phyloP scores from a whole-genome alignment of 306 rosid genomes.

The Heteromeles arbutifolia region DNA sequence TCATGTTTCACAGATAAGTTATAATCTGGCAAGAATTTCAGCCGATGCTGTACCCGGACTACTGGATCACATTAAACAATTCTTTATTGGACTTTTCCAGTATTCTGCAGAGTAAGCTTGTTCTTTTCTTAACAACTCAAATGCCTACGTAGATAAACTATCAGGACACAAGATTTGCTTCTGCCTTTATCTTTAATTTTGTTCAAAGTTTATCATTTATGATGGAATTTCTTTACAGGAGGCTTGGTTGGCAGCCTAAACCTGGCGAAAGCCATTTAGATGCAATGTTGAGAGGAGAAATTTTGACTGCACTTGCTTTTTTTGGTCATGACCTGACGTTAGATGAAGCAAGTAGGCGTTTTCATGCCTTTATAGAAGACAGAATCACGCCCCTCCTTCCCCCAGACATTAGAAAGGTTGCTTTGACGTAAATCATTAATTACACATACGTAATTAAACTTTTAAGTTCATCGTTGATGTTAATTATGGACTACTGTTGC shows the following conservation, averaged over 20 bases:
- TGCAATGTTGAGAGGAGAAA: slow-evolving; percentile 92
- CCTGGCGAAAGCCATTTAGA: slow-evolving; percentile 53
- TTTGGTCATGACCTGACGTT: too few relatives aligned
- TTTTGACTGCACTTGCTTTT: slow-evolving; percentile 69
- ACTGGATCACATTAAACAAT: slow-evolving; percentile 42
- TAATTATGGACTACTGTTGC: too few relatives aligned
- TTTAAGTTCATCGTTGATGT: too few relatives aligned
- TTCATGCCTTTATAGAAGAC: too few relatives aligned
- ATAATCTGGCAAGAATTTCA: slow-evolving; percentile 43
- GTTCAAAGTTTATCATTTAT: not conserved
- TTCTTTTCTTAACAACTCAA: not conserved
- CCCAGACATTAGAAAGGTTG: too few relatives aligned
- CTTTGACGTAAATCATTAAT: too few relatives aligned
- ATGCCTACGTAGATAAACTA: not conserved
- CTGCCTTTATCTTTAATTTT: not conserved
- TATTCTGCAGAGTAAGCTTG: slow-evolving; percentile 69
- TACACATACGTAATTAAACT: too few relatives aligned
- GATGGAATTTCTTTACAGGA: slow-evolving; percentile 41
- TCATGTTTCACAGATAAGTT: slow-evolving; percentile 48
- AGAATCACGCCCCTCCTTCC: too few relatives aligned
- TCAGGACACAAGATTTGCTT: not conserved
- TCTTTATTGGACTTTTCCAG: slow-evolving; percentile 58
- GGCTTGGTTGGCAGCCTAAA: slow-evolving; percentile 94
- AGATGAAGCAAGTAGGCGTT: too few relatives aligned
- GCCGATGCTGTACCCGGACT: slow-evolving; percentile 79